Evolutionary conservation across 345 rosid species (phyloP), one percentile per base, ranked within the genome.

Genomic region (Bruguiera parviflora): DNA sequence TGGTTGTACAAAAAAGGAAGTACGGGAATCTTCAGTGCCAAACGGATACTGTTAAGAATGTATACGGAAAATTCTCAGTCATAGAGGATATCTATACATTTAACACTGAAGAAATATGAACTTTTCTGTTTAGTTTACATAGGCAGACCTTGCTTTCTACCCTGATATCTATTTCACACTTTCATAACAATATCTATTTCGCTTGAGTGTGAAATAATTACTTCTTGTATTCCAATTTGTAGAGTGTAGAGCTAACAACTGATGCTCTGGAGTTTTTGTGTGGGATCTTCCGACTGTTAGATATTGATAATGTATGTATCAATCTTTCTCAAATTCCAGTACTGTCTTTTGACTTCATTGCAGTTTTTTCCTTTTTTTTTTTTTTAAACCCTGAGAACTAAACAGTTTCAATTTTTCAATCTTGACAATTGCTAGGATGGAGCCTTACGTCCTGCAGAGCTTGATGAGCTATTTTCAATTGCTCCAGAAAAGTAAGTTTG

Each of bases 171-270:
- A 3, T 43, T 9, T 43, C 21, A 24, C 21, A 39, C n/a, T 69
- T 69, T 10, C 59, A 28, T 47, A 13, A 56, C 28, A 65, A 19
- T 20, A 67, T 66, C 19, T 65, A 31, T 68, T 49, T 27, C 28
- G 10, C 49, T 58, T 5, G 43, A 29, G 58, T 27, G 24, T 58
- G 22, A n/a, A 16, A 69, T 52, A 66, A 63, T 68, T 32, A 25
- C 67, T 53, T 60, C 9, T 73, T 68, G 10, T 59, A 18, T 70
- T 37, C 35, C 65, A 10, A 68, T 72, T 77, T 80, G 77, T 73
- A 91, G 97, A 91, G 84, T 78, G 74, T 87, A 75, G 97, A 91
- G 85, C 76, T 91, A 74, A 81, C 92, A 52, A 73, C 67, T 64
- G 85, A 86, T 71, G 86, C 87, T 39, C 55, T 87, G 70, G 87